These are phyloP conservation scores for Ormosia semicastrata DNA, from an alignment of 306 rosid genomes.

Conservation along the genomic window DNA sequence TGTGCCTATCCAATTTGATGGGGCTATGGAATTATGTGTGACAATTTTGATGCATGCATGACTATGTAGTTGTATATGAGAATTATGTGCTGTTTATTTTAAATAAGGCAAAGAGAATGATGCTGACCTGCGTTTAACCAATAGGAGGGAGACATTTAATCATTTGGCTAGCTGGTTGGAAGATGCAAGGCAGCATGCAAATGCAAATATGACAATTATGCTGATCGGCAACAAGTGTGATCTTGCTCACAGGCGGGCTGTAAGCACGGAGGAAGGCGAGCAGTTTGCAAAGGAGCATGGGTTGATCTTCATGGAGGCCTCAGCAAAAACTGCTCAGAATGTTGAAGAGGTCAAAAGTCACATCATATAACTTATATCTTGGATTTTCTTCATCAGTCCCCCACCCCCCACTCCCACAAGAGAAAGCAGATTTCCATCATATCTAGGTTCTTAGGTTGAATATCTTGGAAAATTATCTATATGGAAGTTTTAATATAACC, in stretches of 20 bases:
- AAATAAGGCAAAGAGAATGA: slow-evolving; percentile 4
- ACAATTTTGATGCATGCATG: background rate
- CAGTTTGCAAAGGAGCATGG: slow-evolving; percentile 99
- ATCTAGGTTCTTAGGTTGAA: slow-evolving; percentile 3
- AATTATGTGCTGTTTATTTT: background rate
- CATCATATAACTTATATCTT: background rate
- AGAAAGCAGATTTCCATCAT: background rate
- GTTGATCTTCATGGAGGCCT: slow-evolving; percentile 94
- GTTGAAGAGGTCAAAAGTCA: slow-evolving; percentile 81
- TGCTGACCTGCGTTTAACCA: slow-evolving; percentile 5
- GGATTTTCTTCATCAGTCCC: background rate
- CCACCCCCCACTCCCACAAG: background rate
- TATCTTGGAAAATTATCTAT: slow-evolving; percentile 18
- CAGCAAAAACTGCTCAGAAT: slow-evolving; percentile 97
- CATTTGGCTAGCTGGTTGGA: slow-evolving; percentile 99
- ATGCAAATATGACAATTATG: slow-evolving; percentile 98
- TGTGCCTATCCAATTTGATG: background rate
- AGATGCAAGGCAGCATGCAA: slow-evolving; percentile 98
- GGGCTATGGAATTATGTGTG: background rate
- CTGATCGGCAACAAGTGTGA: slow-evolving; percentile 94
- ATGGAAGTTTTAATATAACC: background rate
- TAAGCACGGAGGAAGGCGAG: slow-evolving; percentile 98
- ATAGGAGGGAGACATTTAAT: slow-evolving; percentile 97
- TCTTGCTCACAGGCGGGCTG: slow-evolving; percentile 97
- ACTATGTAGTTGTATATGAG: background rate